Evolutionary conservation across 108 stramenopile species (phyloP), one percentile per base, ranked within the genome.

Genomic region (Cyclotella atomus): DNA sequence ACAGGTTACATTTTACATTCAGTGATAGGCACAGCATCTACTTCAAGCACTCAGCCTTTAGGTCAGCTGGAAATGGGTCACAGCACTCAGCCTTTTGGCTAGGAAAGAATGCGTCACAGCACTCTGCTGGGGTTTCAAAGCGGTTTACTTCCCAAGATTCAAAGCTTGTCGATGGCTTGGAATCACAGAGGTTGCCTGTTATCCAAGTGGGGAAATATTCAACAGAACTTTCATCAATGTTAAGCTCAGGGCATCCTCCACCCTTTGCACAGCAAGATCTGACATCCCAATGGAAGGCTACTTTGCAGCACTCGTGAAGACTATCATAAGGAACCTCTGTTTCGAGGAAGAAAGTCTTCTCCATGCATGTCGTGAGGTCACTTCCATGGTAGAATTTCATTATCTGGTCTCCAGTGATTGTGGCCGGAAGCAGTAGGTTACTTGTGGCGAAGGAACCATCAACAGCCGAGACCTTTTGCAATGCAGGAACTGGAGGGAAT

Each of bases 401-500:
- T n/a, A 55, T 47, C 5, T 61, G n/a, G 38, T 69, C 68, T 36
- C 79, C 79, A 20, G 72, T 70, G 33, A 80, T 62, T 20, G 79
- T 69, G 24, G 66, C 62, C 8, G 79, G 79, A 6, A 80, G 24
- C n/a, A 80, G 25, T 24, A 80, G 67, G 57, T 69, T 68, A 21
- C 43, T 28, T 0, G 71, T 69, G n/a, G 24, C 35, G 15, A 65
- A 28, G 0, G 72, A 56, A 21, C 35, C 24, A 27, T 60, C 25
- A 7, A 47, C 53, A 23, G 25, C 72, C 19, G 23, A 33, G 10
- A 73, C 72, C 14, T 24, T 27, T 23, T 64, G 72, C 2, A 80
- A 50, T 60, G 73, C 79, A 27, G 79, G 79, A 47, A 80, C 79
- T 7, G 79, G 79, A 65, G 79, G 79, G 2, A 73, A 72, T 45